Conservation (phyloP, 2,329 filamentous ascomycete species). For the Xylariaceae sp. region DNA sequence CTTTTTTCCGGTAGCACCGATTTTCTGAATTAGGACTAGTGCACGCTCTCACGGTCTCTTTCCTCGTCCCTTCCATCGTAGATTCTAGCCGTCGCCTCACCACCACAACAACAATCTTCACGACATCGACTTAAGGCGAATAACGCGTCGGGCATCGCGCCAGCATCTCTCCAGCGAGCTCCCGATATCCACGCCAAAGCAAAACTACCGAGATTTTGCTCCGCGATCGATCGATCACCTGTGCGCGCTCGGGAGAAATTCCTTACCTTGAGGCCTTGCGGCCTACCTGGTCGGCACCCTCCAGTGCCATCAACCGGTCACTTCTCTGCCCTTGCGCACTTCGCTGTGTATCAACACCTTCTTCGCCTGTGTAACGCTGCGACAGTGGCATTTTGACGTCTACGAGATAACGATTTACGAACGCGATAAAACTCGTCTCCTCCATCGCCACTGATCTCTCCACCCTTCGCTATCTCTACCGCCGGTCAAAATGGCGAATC, state of each 20-base stretch:
- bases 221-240: constrained; percentile 29
- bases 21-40: constrained; percentile 44
- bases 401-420: constrained; percentile 32
- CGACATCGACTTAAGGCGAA: constrained; percentile 46
- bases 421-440: constrained; percentile 24
- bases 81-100: constrained; percentile 39
- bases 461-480: too few species aligned
- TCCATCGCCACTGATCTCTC: constrained; percentile 13
- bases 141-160: constrained; percentile 60
- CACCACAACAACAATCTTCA: constrained; percentile 50
- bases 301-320: constrained; percentile 47
- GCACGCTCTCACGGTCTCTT: constrained; percentile 37
- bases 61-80: constrained; percentile 30
- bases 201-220: constrained; percentile 43
- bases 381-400: neutral
- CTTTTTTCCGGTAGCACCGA: constrained; percentile 31
- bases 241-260: constrained; percentile 34
- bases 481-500: constrained; percentile 92
- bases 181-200: constrained; percentile 39
- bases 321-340: constrained; percentile 37
- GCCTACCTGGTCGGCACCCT: constrained; percentile 47
- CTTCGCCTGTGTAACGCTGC: constrained; percentile 24
- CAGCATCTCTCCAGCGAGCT: constrained; percentile 40
- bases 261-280: constrained; percentile 43
- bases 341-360: constrained; percentile 27